Evolutionary conservation across 2,329 filamentous ascomycete species (phyloP), one percentile per base, ranked within the genome.

Genomic region (Arachnomyces sp.): DNA sequence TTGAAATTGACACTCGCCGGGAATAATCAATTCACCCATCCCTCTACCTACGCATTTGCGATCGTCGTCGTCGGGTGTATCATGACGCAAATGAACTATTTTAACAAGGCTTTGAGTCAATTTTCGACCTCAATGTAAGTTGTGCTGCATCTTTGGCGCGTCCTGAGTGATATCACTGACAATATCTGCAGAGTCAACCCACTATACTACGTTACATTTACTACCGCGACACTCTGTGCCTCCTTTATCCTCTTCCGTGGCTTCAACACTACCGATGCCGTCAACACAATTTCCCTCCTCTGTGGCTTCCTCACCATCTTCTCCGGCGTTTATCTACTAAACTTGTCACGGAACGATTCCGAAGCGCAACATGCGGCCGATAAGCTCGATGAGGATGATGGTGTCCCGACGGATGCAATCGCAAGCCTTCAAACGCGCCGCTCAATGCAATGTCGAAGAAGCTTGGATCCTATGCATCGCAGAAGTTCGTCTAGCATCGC

Each of bases 41-140:
- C 93, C 2, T 95, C 88, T 36, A 98, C 93, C 44, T 98, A 98
- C 55, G 89, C 95, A 48, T 98, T 98, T 62, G 82, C 90, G 65
- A 95, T 98, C 50, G 78, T 96, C 49, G 92, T 89, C 0, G 74
- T 75, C 3, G 86, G 95, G 49, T 98, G 92, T 71, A 96, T 98
- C 59, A 65, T 98, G 51, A 95, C 89, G 7, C 92, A 98, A 72
- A 96, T 98, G 92, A 98, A 98, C 66, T 98, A 98, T 66, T 95
- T 98, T 68, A 98, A 98, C 74, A 98, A 98, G 67, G 92, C 92
- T 6, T 71, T 98, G 44, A 93, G 87, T 63, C 88, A 93, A 56
- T 98, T 96, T 67, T 90, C 86, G 21, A 95, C 92, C 25, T 95
- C 93, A 54, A 94, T 98, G 89, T 95, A 75, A 62, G 85, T 71